These are phyloP conservation scores for Phylloporus sp. DNA, from an alignment of 1,284 basidiomycete genomes.

Conservation along the genomic window DNA sequence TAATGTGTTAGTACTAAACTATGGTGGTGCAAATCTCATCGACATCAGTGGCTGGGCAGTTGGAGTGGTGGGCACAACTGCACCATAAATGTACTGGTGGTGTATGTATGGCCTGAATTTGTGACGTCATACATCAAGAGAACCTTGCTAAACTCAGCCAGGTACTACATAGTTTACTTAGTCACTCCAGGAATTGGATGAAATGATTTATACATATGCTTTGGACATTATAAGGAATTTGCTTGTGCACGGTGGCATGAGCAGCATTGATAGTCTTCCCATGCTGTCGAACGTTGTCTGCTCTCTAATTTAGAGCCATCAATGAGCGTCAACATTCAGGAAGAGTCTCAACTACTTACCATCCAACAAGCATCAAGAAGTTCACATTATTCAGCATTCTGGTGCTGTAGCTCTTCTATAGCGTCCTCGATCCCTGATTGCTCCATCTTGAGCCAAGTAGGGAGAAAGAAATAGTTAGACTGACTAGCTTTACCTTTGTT, in stretches of 20 bases:
- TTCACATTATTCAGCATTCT: slow-evolving; percentile 62
- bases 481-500: slow-evolving; percentile 60
- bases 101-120: too few species aligned
- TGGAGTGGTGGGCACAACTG: too few species aligned
- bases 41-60: too few species aligned
- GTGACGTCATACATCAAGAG: too few species aligned
- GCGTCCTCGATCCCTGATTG: slow-evolving; percentile 58
- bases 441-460: slow-evolving; percentile 15
- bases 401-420: slow-evolving; percentile 58
- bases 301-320: slow-evolving; percentile 59
- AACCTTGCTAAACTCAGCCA: too few species aligned
- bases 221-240: too few species aligned
- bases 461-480: slow-evolving; percentile 22
- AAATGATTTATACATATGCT: too few species aligned
- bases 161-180: too few species aligned
- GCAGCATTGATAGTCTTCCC: slow-evolving; percentile 69
- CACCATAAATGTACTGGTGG: too few species aligned
- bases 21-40: too few species aligned
- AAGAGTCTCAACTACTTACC: slow-evolving; percentile 45
- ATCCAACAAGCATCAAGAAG: slow-evolving; percentile 60
- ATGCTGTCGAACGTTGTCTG: slow-evolving; percentile 67
- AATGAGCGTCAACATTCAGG: slow-evolving; percentile 15
- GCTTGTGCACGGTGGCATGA: slow-evolving; percentile 69
- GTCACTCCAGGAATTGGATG: too few species aligned
- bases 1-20: too few species aligned